Conservation (phyloP, 1,139 yeast species). For the Arxiozyma telluris region DNA sequence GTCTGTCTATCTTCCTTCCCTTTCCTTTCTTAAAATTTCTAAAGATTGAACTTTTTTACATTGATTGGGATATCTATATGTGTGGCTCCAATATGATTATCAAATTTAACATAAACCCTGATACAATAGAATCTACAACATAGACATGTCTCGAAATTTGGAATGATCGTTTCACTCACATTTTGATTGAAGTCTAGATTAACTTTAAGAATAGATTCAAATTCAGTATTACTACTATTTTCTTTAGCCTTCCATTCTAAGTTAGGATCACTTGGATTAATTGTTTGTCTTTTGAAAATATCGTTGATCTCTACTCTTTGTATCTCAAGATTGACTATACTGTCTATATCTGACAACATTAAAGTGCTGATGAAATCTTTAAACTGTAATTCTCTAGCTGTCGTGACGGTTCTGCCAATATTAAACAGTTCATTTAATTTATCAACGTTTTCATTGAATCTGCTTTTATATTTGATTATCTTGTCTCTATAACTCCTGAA, state of each 20-base stretch:
- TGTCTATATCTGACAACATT: slow-evolving; percentile 19
- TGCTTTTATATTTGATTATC: slow-evolving; percentile 10
- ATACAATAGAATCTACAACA: slow-evolving; percentile 44
- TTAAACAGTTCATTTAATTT: slow-evolving; percentile 16
- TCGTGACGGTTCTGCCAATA: slow-evolving; percentile 8
- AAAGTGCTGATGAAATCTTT: slow-evolving; percentile 21
- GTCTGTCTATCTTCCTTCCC: too few relatives aligned
- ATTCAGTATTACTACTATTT: slow-evolving; percentile 12
- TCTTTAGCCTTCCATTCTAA: slow-evolving; percentile 8
- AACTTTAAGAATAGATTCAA: slow-evolving; percentile 21
- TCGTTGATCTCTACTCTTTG: slow-evolving; percentile 13
- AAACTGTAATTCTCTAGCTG: slow-evolving; percentile 16
- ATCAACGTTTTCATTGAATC: slow-evolving; percentile 14
- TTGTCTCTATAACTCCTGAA: slow-evolving; percentile 10
- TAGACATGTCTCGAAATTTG: slow-evolving; percentile 50
- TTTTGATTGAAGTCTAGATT: slow-evolving; percentile 26
- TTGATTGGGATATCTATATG: slow-evolving; percentile 32
- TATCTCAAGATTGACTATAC: slow-evolving; percentile 19
- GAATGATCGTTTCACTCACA: slow-evolving; percentile 39
- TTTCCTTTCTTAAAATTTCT: not conserved
- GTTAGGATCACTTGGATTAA: slow-evolving; percentile 1
- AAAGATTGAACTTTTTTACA: slow-evolving; percentile 24
- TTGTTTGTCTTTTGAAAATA: slow-evolving; percentile 23
- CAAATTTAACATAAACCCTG: slow-evolving; percentile 29
- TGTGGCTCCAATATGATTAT: slow-evolving; percentile 26